Evolutionary conservation across 768 basidiomycete genomes (phyloP).

Genomic region (Tylopilus balloui): DNA sequence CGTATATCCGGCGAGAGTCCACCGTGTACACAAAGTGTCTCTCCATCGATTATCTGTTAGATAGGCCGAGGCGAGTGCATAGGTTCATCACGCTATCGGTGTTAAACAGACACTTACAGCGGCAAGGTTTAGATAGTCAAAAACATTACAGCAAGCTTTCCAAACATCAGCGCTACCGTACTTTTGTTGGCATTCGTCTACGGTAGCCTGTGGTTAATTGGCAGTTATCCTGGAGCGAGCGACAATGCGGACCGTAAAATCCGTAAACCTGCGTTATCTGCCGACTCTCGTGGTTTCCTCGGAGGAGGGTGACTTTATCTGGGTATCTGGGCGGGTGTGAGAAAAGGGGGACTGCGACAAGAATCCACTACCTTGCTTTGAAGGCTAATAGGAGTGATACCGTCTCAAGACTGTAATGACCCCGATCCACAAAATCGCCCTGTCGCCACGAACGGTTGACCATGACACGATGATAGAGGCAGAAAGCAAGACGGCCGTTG

Average conservation of each 20-base stretch:
- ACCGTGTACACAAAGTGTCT: slow-evolving; percentile 90
- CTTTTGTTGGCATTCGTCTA: slow-evolving; percentile 97
- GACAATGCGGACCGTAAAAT: slow-evolving; percentile 70
- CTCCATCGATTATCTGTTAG: slow-evolving; percentile 85
- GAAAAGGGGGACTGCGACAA: background rate
- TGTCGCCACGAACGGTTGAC: slow-evolving; percentile 23
- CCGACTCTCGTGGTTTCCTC: slow-evolving; percentile 95
- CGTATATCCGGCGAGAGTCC: slow-evolving; percentile 95
- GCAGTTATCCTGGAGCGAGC: background rate
- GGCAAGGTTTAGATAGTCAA: slow-evolving; percentile 92
- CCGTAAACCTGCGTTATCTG: slow-evolving; percentile 99
- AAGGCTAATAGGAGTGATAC: slow-evolving; percentile 84
- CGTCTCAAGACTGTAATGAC: slow-evolving; percentile 94
- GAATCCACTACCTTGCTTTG: slow-evolving; percentile 68
- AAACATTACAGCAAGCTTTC: slow-evolving; percentile 96
- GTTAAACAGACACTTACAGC: slow-evolving; percentile 52
- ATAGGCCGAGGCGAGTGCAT: background rate
- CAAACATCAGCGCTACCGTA: slow-evolving; percentile 94
- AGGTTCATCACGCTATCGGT: background rate
- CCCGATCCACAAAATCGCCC: slow-evolving; percentile 98
- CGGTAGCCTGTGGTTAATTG: background rate
- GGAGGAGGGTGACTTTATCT: slow-evolving; percentile 83
- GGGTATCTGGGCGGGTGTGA: slow-evolving; percentile 61
- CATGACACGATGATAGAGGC: background rate
- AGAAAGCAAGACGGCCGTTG: slow-evolving; percentile 22